Percentiles rank a stretch among this genome's conserved stretches.
phyloP scores from a whole-genome alignment of 2,329 filamentous ascomycete species.

The Colletotrichum siamense region DNA sequence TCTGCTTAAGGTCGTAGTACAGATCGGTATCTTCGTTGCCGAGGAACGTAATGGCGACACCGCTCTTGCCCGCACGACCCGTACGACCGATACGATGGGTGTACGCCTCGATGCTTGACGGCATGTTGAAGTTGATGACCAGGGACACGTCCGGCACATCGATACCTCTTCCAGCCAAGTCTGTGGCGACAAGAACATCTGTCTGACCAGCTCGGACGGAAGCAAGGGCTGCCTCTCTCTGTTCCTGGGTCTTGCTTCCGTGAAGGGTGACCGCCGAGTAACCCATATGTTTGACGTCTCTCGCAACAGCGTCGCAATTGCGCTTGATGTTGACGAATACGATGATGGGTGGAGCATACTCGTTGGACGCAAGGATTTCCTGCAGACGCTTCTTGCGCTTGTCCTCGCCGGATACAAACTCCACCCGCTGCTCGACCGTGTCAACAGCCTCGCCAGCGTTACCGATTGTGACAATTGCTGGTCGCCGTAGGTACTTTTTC shows the following conservation, averaged over 20 bases:
- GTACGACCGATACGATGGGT: conserved; percentile 97
- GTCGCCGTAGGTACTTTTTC: conserved; percentile 92
- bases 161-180: conserved; percentile 95
- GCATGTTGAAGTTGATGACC: conserved; percentile 99
- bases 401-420: conserved; percentile 89
- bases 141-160: conserved; percentile 93
- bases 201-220: conserved; percentile 82
- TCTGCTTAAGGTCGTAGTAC: conserved; percentile 94
- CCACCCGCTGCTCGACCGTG: conserved; percentile 95
- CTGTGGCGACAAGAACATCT: conserved; percentile 92
- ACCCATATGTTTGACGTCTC: conserved; percentile 93
- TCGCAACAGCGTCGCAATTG: conserved; percentile 93
- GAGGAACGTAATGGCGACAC: conserved; percentile 95
- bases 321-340: conserved; percentile 99
- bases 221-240: conserved; percentile 89
- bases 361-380: conserved; percentile 82
- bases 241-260: conserved; percentile 96
- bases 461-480: conserved; percentile 93
- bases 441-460: conserved; percentile 96
- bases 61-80: conserved; percentile 94
- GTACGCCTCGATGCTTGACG: conserved; percentile 88
- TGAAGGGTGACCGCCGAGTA: conserved; percentile 90
- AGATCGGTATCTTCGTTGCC: conserved; percentile 89
- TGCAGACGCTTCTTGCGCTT: conserved; percentile 95
- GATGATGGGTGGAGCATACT: conserved; percentile 90